Conservation (phyloP, 1,284 basidiomycete genomes). For the Agroathelia rolfsii region DNA sequence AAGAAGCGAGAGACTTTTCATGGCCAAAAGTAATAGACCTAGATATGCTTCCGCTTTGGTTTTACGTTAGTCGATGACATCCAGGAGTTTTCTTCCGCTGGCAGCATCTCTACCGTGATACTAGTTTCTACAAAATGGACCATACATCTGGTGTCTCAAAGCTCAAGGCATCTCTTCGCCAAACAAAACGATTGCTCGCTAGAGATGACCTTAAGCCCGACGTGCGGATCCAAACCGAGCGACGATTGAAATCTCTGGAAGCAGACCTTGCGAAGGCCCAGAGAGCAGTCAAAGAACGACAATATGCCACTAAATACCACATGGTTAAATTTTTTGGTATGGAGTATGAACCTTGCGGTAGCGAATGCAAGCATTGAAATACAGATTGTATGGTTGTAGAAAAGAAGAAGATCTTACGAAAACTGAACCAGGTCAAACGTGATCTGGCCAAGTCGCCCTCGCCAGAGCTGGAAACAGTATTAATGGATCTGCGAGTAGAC, state of each 20-base stretch:
- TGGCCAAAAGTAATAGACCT: too few relatives aligned
- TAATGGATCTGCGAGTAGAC: conserved; percentile 62
- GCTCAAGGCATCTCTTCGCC: conserved; percentile 69
- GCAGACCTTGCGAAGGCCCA: conserved; percentile 62
- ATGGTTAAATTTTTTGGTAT: conserved; percentile 84
- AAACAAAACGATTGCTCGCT: conserved; percentile 68
- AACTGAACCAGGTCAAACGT: conserved; percentile 56
- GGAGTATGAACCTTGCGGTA: conserved; percentile 20
- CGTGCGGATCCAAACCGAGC: conserved; percentile 67
- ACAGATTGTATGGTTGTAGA: conserved; percentile 32
- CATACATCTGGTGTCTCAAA: conserved; percentile 62
- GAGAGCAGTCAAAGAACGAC: conserved; percentile 53
- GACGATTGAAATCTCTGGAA: conserved; percentile 65
- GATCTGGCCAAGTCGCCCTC: conserved; percentile 31
- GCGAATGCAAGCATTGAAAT: not conserved
- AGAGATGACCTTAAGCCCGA: conserved; percentile 77
- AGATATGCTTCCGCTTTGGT: too few relatives aligned
- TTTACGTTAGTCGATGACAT: too few relatives aligned
- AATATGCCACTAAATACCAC: conserved; percentile 69
- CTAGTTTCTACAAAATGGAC: not conserved
- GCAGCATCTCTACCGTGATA: too few relatives aligned
- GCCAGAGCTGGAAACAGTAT: conserved; percentile 38
- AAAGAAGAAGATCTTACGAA: conserved; percentile 70
- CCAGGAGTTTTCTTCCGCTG: too few relatives aligned
- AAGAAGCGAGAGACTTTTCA: too few relatives aligned